phyloP scores from a whole-genome alignment of 202 grass and related monocot genomes.

The Tripidium arundinaceum region DNA sequence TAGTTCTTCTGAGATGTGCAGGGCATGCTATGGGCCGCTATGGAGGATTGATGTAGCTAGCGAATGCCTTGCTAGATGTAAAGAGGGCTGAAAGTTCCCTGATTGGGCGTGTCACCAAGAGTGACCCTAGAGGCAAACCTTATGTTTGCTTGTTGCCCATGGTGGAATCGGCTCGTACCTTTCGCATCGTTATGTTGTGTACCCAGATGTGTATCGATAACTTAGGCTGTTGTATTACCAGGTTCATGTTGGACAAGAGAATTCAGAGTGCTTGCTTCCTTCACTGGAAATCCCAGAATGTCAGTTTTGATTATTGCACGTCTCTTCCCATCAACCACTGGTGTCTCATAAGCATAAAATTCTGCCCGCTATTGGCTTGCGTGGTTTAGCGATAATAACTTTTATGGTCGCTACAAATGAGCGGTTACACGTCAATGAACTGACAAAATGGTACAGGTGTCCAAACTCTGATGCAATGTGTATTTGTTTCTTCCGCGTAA shows the following conservation, averaged over 20 bases:
- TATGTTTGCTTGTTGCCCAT: slow-evolving; percentile 8
- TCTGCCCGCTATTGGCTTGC: background rate
- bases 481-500: background rate
- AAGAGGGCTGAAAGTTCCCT: background rate
- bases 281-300: slow-evolving; percentile 24
- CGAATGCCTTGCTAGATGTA: slow-evolving; percentile 8
- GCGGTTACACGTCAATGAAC: background rate
- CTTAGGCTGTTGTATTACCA: slow-evolving; percentile 32
- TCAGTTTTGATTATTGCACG: slow-evolving; percentile 22
- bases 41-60: slow-evolving; percentile 4
- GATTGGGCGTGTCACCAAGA: background rate
- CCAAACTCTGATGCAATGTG: background rate
- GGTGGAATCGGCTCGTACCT: background rate
- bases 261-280: slow-evolving; percentile 29
- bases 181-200: background rate
- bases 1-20: background rate
- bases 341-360: background rate
- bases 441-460: background rate
- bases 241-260: slow-evolving; percentile 31
- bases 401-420: background rate
- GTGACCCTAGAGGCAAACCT: background rate
- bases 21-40: background rate
- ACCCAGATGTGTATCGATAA: background rate
- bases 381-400: background rate
- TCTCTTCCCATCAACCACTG: background rate